phyloP scores from a whole-genome alignment of 495 filamentous ascomycete genomes.

The Pseudevernia furfuracea region DNA sequence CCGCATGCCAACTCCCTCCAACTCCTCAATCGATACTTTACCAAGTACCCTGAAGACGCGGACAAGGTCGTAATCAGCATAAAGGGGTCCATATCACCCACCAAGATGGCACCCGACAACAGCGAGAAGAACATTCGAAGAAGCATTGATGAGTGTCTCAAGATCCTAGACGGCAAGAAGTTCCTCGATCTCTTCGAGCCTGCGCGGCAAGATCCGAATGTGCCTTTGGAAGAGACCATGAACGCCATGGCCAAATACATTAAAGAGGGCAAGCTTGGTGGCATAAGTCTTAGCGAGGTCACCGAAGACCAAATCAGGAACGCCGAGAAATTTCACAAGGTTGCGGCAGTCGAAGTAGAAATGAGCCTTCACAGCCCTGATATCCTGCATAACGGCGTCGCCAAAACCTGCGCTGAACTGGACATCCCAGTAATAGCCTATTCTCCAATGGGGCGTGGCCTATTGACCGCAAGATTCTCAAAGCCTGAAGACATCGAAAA shows the following conservation, averaged over 20 bases:
- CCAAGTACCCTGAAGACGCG: constrained; percentile 52
- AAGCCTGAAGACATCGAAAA: constrained; percentile 53
- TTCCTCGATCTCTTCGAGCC: constrained; percentile 75
- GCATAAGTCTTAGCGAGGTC: constrained; percentile 71
- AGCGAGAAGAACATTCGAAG: constrained; percentile 54
- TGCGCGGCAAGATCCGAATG: constrained; percentile 61
- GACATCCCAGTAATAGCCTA: constrained; percentile 66
- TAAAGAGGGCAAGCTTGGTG: constrained; percentile 67
- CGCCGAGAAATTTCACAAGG: constrained; percentile 60
- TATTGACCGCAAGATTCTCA: constrained; percentile 56
- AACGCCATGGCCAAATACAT: constrained; percentile 51
- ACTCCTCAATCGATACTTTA: constrained; percentile 53
- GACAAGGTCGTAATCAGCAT: constrained; percentile 52
- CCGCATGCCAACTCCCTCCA: constrained; percentile 57
- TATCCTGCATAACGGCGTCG: constrained; percentile 68
- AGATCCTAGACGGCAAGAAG: constrained; percentile 55
- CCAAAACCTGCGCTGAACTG: constrained; percentile 60
- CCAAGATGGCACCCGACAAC: constrained; percentile 42
- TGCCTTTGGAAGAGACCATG: constrained; percentile 52
- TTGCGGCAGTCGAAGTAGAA: constrained; percentile 73
- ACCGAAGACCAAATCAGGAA: constrained; percentile 64
- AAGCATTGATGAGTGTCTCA: constrained; percentile 56
- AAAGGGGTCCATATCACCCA: constrained; percentile 45
- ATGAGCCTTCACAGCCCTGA: constrained; percentile 61
- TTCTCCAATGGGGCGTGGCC: constrained; percentile 49